phyloP scores from a whole-genome alignment of 768 basidiomycete genomes.

The Crepidotus variabilis region DNA sequence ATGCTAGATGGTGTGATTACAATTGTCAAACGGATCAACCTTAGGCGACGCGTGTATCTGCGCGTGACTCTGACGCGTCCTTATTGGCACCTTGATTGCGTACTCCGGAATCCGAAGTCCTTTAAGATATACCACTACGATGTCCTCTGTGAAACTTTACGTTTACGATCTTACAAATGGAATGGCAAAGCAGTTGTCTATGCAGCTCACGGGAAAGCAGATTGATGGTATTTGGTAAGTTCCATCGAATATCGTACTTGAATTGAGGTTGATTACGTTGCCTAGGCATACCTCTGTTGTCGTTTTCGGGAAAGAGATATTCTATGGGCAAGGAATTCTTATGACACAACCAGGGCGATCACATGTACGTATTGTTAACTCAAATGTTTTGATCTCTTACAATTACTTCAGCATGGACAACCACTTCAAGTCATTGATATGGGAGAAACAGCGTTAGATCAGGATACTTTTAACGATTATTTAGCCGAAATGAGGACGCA shows the following conservation, averaged over 20 bases:
- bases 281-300: constrained; percentile 88
- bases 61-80: no score
- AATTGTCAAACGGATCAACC: no score
- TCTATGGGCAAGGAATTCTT: constrained; percentile 85
- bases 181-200: constrained; percentile 73
- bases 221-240: constrained; percentile 90
- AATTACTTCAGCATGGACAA: constrained; percentile 55
- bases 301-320: constrained; percentile 80
- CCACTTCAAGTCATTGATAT: constrained; percentile 71
- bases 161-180: constrained; percentile 92
- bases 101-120: no score
- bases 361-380: constrained; percentile 53
- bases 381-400: neutral
- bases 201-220: constrained; percentile 80
- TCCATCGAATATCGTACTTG: neutral
- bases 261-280: neutral
- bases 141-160: constrained; percentile 68
- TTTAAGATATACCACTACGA: constrained; percentile 17
- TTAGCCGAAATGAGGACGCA: constrained; percentile 66
- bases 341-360: constrained; percentile 73
- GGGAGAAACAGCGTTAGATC: constrained; percentile 78
- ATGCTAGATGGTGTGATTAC: no score
- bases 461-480: constrained; percentile 86
- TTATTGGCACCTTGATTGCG: no score
- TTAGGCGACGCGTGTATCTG: no score